Evolutionary conservation across 768 basidiomycete species (phyloP).

Genomic region (Pleurotus ostreatus): DNA sequence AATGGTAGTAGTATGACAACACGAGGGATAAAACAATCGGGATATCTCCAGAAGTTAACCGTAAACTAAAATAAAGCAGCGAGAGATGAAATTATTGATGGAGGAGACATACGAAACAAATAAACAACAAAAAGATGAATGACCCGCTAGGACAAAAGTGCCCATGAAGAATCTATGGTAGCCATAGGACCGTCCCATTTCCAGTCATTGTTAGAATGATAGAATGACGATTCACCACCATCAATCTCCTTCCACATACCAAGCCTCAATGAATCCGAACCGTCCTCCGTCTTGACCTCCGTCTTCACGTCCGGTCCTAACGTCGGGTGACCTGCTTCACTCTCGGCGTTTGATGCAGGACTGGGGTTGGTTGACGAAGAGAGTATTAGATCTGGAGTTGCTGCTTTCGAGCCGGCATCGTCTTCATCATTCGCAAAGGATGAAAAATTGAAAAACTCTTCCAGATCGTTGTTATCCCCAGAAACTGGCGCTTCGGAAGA

Average conservation of each 20-base stretch:
- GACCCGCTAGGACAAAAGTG: slow-evolving; percentile 57
- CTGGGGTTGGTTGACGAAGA: slow-evolving; percentile 75
- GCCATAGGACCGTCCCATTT: slow-evolving; percentile 74
- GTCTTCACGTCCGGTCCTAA: slow-evolving; percentile 46
- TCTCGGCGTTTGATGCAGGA: slow-evolving; percentile 69
- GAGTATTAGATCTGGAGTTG: slow-evolving; percentile 68
- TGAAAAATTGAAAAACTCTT: slow-evolving; percentile 69
- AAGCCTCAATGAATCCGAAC: slow-evolving; percentile 50
- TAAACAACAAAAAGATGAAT: slow-evolving; percentile 26
- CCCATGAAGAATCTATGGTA: slow-evolving; percentile 67
- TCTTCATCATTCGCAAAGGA: slow-evolving; percentile 60
- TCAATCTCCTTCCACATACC: slow-evolving; percentile 69
- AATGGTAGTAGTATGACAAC: slow-evolving; percentile 26
- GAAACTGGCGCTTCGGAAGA: slow-evolving; percentile 17
- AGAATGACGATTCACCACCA: slow-evolving; percentile 72
- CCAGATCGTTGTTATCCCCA: slow-evolving; percentile 42
- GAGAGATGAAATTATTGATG: slow-evolving; percentile 15
- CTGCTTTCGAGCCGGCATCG: slow-evolving; percentile 56
- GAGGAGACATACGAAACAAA: slow-evolving; percentile 18
- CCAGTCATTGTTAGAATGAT: slow-evolving; percentile 49
- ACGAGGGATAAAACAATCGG: slow-evolving; percentile 30
- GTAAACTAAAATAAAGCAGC: slow-evolving; percentile 29
- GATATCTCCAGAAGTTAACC: slow-evolving; percentile 37
- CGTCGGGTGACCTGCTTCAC: slow-evolving; percentile 44
- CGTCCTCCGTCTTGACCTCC: slow-evolving; percentile 62